phyloP scores from a whole-genome alignment of 139 green algal species.

The Chlamydomonas applanata region DNA sequence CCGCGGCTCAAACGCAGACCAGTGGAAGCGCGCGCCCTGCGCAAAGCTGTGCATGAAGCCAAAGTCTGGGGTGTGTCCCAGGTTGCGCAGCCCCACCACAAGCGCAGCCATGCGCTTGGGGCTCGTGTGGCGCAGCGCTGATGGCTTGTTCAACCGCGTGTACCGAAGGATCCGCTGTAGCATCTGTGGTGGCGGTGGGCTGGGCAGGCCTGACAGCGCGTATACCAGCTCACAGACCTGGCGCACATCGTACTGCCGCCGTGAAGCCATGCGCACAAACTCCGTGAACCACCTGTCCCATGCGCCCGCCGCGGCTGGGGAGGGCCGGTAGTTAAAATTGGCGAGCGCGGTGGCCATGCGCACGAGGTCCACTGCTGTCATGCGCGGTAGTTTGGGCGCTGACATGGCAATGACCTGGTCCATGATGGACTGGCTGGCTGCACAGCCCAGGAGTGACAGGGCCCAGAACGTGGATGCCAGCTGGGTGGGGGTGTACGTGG shows the following conservation, averaged over 20 bases:
- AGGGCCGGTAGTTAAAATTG: constrained; percentile 20
- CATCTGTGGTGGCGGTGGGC: background rate
- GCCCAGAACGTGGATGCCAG: background rate
- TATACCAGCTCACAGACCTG: constrained; percentile 30
- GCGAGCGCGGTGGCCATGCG: constrained; percentile 17
- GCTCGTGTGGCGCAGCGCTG: constrained; percentile 7
- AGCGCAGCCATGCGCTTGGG: constrained; percentile 15
- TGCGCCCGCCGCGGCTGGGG: background rate
- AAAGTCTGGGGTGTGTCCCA: constrained; percentile 13
- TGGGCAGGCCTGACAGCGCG: constrained; percentile 21
- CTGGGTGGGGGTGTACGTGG: background rate
- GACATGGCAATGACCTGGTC: background rate
- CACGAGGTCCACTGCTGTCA: background rate
- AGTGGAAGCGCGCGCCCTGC: constrained; percentile 22
- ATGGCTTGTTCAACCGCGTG: constrained; percentile 9
- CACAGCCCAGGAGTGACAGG: constrained; percentile 1
- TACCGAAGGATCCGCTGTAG: background rate
- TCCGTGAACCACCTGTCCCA: constrained; percentile 22
- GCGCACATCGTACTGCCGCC: constrained; percentile 14
- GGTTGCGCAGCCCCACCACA: constrained; percentile 1
- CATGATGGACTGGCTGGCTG: background rate
- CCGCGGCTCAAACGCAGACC: constrained; percentile 13
- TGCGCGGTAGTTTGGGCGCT: background rate
- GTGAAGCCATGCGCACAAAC: constrained; percentile 6
- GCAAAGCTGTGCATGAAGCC: constrained; percentile 32